A percentile compares a stretch with the other conserved stretches of the same genome.
Evolutionary conservation across 176 grass and related monocot species (phyloP).

Genomic region (Echinochloa phyllopogon): DNA sequence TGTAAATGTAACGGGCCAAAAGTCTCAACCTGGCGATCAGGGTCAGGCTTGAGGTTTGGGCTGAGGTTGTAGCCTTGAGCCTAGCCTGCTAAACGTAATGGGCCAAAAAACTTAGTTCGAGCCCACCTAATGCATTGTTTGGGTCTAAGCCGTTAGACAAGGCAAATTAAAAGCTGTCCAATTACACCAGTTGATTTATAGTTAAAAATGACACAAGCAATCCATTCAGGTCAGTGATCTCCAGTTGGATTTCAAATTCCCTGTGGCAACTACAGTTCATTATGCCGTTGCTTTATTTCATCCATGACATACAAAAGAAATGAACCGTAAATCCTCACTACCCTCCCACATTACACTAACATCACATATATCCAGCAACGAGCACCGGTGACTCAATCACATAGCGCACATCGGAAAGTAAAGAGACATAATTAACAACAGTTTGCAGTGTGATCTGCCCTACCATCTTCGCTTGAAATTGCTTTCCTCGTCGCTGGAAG

Average conservation of each 20-base stretch:
- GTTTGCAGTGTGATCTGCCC: neutral
- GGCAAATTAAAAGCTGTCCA: neutral
- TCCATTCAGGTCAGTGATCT: neutral
- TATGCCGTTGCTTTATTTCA: neutral
- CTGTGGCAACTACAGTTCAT: neutral
- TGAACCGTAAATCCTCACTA: neutral
- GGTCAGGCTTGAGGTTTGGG: no score
- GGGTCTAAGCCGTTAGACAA: no score
- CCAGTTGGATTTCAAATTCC: neutral
- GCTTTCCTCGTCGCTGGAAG: neutral
- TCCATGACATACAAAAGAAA: neutral
- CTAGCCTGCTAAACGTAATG: no score
- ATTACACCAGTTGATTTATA: no score
- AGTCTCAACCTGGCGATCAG: no score
- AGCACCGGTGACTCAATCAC: neutral
- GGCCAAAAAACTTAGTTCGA: no score
- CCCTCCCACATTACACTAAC: neutral
- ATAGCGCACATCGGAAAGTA: neutral
- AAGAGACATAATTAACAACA: neutral
- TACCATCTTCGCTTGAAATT: constrained; percentile 17
- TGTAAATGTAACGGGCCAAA: no score
- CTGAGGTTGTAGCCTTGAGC: no score
- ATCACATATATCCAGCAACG: neutral
- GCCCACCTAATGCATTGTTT: no score
- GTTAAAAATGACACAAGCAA: neutral